These are phyloP conservation scores for Wallacemonas sp. DNA, from an alignment of 208 protist genomes.

Conservation along the genomic window DNA sequence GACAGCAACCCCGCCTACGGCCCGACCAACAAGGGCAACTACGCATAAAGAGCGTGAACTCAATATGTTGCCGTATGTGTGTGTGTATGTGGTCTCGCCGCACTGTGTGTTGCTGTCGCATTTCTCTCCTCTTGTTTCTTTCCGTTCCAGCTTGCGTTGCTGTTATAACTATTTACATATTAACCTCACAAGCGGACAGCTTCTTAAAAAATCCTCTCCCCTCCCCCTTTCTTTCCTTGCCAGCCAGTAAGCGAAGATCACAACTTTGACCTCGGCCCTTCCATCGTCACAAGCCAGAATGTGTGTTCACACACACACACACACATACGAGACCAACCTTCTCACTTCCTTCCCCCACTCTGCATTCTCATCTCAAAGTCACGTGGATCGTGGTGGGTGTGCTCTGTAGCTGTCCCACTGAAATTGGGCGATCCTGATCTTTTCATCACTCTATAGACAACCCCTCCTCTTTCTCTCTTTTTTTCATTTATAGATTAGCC, in stretches of 20 bases:
- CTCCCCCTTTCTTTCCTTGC: not conserved
- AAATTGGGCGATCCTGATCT: no score
- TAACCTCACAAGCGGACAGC: no score
- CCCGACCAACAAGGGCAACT: constrained; percentile 82
- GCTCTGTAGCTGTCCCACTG: no score
- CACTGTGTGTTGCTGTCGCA: no score
- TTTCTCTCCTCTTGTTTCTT: no score
- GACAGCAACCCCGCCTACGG: constrained; percentile 83
- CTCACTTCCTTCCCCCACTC: not conserved
- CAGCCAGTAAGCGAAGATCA: no score
- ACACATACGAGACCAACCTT: not conserved
- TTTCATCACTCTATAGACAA: no score
- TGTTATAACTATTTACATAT: constrained; percentile 10
- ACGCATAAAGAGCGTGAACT: constrained; percentile 42
- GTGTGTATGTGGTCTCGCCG: not conserved
- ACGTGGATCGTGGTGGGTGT: no score
- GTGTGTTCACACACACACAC: constrained; percentile 4
- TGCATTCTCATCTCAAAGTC: no score
- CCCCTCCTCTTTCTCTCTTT: not conserved
- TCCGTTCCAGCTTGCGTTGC: no score
- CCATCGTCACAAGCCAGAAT: not conserved
- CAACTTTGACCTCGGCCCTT: not conserved
- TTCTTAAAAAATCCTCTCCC: not conserved
- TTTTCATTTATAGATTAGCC: not conserved
- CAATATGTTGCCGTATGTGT: not conserved